phyloP scores from a whole-genome alignment of 2,329 filamentous ascomycete species.

The Cylindrodendrum hubeiense region DNA sequence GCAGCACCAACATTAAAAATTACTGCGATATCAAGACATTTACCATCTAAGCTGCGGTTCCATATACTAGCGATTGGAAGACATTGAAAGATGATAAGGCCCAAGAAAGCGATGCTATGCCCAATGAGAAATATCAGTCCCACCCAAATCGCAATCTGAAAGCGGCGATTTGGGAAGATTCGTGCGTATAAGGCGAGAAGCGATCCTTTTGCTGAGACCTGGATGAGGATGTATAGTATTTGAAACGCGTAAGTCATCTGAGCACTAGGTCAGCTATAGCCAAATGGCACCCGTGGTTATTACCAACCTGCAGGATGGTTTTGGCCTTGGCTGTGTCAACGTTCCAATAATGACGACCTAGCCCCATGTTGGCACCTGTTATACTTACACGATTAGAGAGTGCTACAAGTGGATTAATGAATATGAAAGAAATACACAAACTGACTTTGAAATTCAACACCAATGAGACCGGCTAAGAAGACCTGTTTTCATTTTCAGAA shows the following conservation, averaged over 20 bases:
- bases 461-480: not conserved
- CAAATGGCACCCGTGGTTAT: not conserved
- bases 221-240: constrained; percentile 5
- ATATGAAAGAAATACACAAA: not conserved
- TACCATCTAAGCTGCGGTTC: not conserved
- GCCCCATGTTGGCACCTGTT: not conserved
- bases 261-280: not conserved
- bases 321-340: not conserved
- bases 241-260: constrained; percentile 3
- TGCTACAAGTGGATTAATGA: not conserved
- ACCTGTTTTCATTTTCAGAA: not conserved
- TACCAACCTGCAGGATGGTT: not conserved
- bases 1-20: not conserved
- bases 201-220: constrained; percentile 11
- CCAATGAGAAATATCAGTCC: not conserved
- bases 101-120: not conserved
- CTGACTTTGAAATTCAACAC: not conserved
- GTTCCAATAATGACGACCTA: constrained; percentile 15
- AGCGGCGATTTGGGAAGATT: not conserved
- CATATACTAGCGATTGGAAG: not conserved
- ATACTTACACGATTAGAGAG: not conserved
- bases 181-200: constrained; percentile 4
- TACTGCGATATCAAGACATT: constrained; percentile 1
- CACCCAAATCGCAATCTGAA: not conserved
- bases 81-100: constrained; percentile 6